Evolutionary conservation across 2,329 filamentous ascomycete genomes (phyloP).

Genomic region (Cladophialophora bantiana): DNA sequence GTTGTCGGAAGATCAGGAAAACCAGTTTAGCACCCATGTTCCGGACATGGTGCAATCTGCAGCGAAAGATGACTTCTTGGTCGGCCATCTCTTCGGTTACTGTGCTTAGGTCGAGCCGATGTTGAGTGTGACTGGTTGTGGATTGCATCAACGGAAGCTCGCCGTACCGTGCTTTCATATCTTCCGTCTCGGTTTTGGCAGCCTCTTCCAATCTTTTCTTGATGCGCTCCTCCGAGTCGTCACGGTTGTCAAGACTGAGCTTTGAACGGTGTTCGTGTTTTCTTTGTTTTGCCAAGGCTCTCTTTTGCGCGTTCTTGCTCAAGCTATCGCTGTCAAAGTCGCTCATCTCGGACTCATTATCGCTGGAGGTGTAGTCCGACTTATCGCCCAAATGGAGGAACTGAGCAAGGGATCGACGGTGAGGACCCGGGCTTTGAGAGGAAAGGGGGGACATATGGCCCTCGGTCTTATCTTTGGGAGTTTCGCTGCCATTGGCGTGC

Average conservation of each 20-base stretch:
- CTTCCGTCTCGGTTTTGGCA: constrained; percentile 61
- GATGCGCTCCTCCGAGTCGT: constrained; percentile 49
- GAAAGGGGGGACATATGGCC: constrained; percentile 35
- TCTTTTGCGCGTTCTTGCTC: constrained; percentile 56
- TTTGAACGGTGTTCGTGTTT: constrained; percentile 50
- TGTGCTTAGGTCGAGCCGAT: constrained; percentile 58
- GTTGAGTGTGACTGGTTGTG: constrained; percentile 56
- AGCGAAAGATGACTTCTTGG: constrained; percentile 70
- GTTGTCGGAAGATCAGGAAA: constrained; percentile 86
- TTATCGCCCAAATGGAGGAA: constrained; percentile 48
- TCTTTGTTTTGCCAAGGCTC: constrained; percentile 49
- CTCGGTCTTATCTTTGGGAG: constrained; percentile 28
- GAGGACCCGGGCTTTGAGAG: constrained; percentile 44
- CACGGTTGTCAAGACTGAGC: constrained; percentile 53
- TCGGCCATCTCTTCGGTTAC: constrained; percentile 63
- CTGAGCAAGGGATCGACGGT: constrained; percentile 50
- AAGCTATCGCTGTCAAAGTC: constrained; percentile 48
- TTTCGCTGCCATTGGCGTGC: constrained; percentile 38
- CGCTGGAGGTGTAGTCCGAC: constrained; percentile 49
- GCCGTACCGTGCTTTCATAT: constrained; percentile 67
- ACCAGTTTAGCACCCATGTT: constrained; percentile 82
- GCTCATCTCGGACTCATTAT: constrained; percentile 42
- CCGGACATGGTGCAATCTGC: constrained; percentile 78
- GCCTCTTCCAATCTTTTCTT: constrained; percentile 58
- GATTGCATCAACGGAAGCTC: constrained; percentile 66